These are phyloP conservation scores for Pythium aquatile DNA, from an alignment of 352 stramenopile genomes.

Conservation along the genomic window DNA sequence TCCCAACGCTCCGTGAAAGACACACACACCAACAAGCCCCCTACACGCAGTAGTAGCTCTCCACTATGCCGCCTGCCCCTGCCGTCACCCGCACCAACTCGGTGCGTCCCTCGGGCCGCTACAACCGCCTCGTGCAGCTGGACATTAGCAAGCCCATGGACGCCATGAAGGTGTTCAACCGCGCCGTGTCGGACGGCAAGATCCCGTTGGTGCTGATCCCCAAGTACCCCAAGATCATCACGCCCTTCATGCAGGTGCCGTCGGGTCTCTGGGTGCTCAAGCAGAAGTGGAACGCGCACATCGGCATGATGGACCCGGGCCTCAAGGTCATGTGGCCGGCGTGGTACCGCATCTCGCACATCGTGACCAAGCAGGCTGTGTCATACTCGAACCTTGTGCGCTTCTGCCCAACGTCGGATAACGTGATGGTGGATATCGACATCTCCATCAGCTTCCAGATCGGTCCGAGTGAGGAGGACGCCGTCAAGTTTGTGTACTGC, in stretches of 20 bases:
- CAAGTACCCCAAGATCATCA: slow-evolving; percentile 49
- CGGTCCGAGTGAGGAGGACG: slow-evolving; percentile 69
- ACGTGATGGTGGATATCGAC: slow-evolving; percentile 89
- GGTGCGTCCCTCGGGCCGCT: slow-evolving; percentile 16
- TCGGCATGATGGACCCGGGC: slow-evolving; percentile 74
- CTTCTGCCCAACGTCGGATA: slow-evolving; percentile 78
- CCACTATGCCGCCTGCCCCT: not conserved
- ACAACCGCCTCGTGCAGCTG: slow-evolving; percentile 53
- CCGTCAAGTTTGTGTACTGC: slow-evolving; percentile 82
- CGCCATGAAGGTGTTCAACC: slow-evolving; percentile 56
- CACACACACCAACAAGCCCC: not conserved
- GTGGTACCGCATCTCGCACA: slow-evolving; percentile 84
- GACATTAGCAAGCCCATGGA: slow-evolving; percentile 56
- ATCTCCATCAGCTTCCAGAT: slow-evolving; percentile 89
- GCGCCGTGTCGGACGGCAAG: slow-evolving; percentile 42
- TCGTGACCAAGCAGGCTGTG: slow-evolving; percentile 84
- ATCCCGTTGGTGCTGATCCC: slow-evolving; percentile 72
- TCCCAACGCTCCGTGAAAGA: not conserved
- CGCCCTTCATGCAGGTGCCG: slow-evolving; percentile 57
- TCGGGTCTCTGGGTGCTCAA: slow-evolving; percentile 81
- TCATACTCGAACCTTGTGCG: slow-evolving; percentile 74
- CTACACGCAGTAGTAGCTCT: not conserved
- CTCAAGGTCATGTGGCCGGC: slow-evolving; percentile 77
- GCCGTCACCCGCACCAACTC: not conserved
- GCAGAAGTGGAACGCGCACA: slow-evolving; percentile 83